Percentiles rank a stretch among this genome's conserved stretches.
These are phyloP conservation scores for Aristolochia contorta DNA, from an alignment of 164 flowering plant species.

Conservation along the genomic window DNA sequence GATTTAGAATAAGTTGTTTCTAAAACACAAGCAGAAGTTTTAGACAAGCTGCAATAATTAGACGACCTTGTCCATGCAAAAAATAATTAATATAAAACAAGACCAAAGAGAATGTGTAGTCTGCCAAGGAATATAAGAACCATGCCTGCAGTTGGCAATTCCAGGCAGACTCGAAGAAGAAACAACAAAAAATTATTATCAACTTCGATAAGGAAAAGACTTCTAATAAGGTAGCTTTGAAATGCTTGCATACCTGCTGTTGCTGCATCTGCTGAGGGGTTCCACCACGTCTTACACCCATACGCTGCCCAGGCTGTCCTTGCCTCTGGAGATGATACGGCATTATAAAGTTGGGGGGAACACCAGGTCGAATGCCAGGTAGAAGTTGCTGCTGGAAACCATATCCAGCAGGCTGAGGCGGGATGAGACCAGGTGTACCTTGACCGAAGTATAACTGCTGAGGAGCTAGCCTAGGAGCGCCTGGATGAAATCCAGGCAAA, in stretches of 20 bases:
- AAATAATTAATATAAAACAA: too few species aligned
- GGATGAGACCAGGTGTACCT: slow-evolving; percentile 43
- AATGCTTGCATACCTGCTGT: slow-evolving; percentile 20
- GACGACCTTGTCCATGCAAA: too few species aligned
- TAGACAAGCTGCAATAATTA: too few species aligned
- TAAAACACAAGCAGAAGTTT: too few species aligned
- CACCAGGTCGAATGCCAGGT: slow-evolving; percentile 61
- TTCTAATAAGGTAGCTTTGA: too few species aligned
- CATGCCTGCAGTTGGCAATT: too few species aligned
- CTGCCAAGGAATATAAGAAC: too few species aligned
- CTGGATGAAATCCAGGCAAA: slow-evolving; percentile 46
- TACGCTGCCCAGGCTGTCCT: slow-evolving; percentile 50
- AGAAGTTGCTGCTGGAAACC: slow-evolving; percentile 64
- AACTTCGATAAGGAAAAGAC: too few species aligned
- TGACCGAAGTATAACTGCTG: slow-evolving; percentile 68
- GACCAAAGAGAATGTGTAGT: too few species aligned
- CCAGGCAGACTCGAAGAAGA: too few species aligned
- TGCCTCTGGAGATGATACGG: slow-evolving; percentile 61
- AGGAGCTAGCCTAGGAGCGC: slow-evolving; percentile 48
- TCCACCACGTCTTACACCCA: slow-evolving; percentile 50
- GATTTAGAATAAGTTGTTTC: too few species aligned
- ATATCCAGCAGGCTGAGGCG: slow-evolving; percentile 54
- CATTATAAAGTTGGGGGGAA: slow-evolving; percentile 49
- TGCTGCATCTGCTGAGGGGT: slow-evolving; percentile 41
- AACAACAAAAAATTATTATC: too few species aligned